These are phyloP conservation scores for Helotiales sp. DNA, from an alignment of 2,329 filamentous ascomycete species.

Conservation along the genomic window DNA sequence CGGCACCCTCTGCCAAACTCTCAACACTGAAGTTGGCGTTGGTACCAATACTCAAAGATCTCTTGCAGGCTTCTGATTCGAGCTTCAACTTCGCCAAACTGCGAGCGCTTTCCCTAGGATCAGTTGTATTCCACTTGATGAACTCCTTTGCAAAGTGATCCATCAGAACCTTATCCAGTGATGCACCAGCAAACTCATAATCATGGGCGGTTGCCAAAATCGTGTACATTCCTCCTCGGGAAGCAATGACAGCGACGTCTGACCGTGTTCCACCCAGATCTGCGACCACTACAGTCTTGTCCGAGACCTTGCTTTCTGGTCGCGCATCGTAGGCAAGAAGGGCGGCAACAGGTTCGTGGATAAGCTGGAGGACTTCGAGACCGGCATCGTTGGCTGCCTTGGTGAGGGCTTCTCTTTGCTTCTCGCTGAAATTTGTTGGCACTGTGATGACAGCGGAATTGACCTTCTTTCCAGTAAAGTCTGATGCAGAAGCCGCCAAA, in stretches of 20 bases:
- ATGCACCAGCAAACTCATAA: constrained; percentile 85
- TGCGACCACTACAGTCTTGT: constrained; percentile 90
- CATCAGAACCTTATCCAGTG: constrained; percentile 87
- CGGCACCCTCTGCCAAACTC: constrained; percentile 82
- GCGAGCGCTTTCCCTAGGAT: constrained; percentile 78
- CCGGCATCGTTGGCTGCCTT: constrained; percentile 77
- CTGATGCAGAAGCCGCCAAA: constrained; percentile 78
- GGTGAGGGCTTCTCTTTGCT: constrained; percentile 78
- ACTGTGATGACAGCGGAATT: constrained; percentile 94
- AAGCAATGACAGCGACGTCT: constrained; percentile 87
- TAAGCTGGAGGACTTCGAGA: constrained; percentile 88
- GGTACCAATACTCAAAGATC: constrained; percentile 82
- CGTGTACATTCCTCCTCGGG: constrained; percentile 93
- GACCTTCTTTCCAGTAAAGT: constrained; percentile 90
- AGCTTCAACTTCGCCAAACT: constrained; percentile 89
- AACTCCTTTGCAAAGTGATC: constrained; percentile 99
- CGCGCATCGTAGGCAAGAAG: constrained; percentile 89
- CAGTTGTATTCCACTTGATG: constrained; percentile 85
- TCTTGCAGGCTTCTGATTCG: constrained; percentile 89
- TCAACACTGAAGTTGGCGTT: constrained; percentile 93
- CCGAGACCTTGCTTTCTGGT: constrained; percentile 69
- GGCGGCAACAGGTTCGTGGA: constrained; percentile 86
- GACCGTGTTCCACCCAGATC: constrained; percentile 92
- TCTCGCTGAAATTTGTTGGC: constrained; percentile 88
- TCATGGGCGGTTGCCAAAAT: constrained; percentile 92